Conservation (phyloP, 495 filamentous ascomycete species). For the Penicillium parvum region DNA sequence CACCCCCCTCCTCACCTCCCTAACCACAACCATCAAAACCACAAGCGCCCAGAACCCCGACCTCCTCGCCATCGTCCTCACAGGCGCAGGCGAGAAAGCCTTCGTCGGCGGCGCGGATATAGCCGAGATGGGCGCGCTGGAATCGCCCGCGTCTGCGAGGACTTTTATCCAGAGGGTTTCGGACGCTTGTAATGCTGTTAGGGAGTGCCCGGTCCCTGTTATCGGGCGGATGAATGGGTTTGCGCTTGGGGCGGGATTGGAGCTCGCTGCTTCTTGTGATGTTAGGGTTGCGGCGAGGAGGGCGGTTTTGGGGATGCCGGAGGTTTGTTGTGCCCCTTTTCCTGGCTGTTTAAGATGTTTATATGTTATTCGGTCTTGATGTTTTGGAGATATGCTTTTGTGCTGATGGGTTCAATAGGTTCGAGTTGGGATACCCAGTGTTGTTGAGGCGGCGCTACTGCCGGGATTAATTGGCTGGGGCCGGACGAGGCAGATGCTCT, state of each 20-base stretch:
- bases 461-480: conserved; percentile 24
- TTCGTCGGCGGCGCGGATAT: conserved; percentile 25
- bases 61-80: conserved; percentile 20
- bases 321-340: too few species aligned
- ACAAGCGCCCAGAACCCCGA: conserved; percentile 3
- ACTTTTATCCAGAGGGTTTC: conserved; percentile 20
- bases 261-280: conserved; percentile 23
- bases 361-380: background rate
- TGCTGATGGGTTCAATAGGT: conserved; percentile 6
- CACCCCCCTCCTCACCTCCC: conserved; percentile 9
- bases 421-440: conserved; percentile 21
- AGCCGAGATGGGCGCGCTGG: conserved; percentile 14
- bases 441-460: conserved; percentile 23
- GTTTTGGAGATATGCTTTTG: background rate
- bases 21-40: conserved; percentile 5
- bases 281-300: conserved; percentile 16
- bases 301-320: conserved; percentile 26
- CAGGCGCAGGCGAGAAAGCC: conserved; percentile 19
- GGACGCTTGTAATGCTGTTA: conserved; percentile 11
- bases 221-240: conserved; percentile 23
- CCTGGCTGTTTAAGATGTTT: too few species aligned
- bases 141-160: conserved; percentile 11
- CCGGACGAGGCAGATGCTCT: conserved; percentile 18
- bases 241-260: conserved; percentile 20
- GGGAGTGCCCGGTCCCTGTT: conserved; percentile 19